Base-by-base conservation (phyloP, 495 filamentous ascomycete species). In the Lasiosphaeria hispida region DNA sequence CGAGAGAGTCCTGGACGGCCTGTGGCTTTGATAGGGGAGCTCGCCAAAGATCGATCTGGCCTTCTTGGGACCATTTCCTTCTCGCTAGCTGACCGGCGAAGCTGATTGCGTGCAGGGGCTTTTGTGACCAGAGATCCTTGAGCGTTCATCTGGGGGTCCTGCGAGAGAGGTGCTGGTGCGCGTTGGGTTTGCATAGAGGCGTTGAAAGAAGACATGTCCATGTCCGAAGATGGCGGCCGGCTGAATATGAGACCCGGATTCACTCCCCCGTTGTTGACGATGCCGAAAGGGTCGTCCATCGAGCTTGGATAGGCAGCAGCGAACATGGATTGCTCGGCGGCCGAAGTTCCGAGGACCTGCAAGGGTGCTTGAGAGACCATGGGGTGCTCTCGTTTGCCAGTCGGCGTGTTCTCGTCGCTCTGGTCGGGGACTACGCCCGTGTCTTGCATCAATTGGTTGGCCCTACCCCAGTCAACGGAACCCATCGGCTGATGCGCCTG, bases 1-100 rank as follows among this genome's bases (percentile, higher is more conserved):
- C 86, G 81, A 18, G 81, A 81, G 39, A 89, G 62, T 0, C 76
- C 77, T 7, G 84, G 83, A 9, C 82, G 80, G 23, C 73, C 69
- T 1, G 72, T 59, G 13, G 73, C 58, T 51, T 77, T 80, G 59
- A 80, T 71, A 5, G 83, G 84, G 17, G 83, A 82, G 61, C 80
- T 85, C 35, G 79, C 75, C 8, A 76, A 75, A 13, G 68, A 68
- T 44, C 73, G 73, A 40, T 79, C 76, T 43, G 68, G 72, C 40
- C 69, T 77, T 37, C 66, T 64, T 2, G 66, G 61, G 13, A 57
- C 64, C 4, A 65, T 61, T 10, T 76, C 77, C 61, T 67, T 73
- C n/a, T 64, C 67, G 56, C 74, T 78, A n/a, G 65, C 61, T 10
- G 75, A 71, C n/a, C 76, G 73, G 33, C 75, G 75, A 14, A 75